A percentile compares a stretch with the other conserved stretches of the same genome.
Conservation (phyloP, 2,329 filamentous ascomycete genomes). For the Cryphonectria carpinicola region DNA sequence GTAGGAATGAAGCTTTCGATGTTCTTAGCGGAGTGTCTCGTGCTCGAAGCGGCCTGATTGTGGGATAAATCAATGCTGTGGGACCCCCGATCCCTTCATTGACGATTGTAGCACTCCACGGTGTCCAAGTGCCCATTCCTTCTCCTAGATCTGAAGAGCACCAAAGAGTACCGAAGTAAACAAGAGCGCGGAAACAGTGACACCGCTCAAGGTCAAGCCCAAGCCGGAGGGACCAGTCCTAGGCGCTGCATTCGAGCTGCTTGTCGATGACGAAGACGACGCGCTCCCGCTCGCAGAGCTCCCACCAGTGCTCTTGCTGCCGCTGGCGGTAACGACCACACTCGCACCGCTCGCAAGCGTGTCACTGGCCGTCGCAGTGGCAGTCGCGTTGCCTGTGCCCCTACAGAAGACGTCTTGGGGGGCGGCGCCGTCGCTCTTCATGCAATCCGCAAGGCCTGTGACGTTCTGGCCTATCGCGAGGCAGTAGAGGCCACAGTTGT, state of each 20-base stretch:
- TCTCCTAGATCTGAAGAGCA: neutral
- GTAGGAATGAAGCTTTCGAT: neutral
- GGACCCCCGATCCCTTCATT: neutral
- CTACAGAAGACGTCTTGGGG: slow-evolving; percentile 46
- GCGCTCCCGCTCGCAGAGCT: slow-evolving; percentile 16
- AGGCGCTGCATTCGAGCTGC: slow-evolving; percentile 22
- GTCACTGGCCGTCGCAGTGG: slow-evolving; percentile 37
- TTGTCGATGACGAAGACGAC: slow-evolving; percentile 1
- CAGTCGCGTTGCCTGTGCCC: slow-evolving; percentile 39
- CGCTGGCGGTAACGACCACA: slow-evolving; percentile 31
- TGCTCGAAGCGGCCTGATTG: neutral
- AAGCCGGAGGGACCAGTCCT: neutral
- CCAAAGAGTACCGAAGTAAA: neutral
- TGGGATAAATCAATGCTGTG: neutral
- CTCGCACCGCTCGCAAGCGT: slow-evolving; percentile 33
- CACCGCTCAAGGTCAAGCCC: slow-evolving; percentile 1
- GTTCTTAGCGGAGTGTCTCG: neutral
- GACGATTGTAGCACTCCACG: neutral
- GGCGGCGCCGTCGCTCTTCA: slow-evolving; percentile 40
- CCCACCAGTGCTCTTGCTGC: neutral
- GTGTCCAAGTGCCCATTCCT: neutral
- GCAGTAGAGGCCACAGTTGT: slow-evolving; percentile 47
- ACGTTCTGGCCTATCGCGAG: slow-evolving; percentile 46
- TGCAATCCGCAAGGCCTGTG: slow-evolving; percentile 40
- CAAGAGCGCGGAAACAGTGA: slow-evolving; percentile 18